phyloP scores from a whole-genome alignment of 768 basidiomycete species.

The Boletus sp. region DNA sequence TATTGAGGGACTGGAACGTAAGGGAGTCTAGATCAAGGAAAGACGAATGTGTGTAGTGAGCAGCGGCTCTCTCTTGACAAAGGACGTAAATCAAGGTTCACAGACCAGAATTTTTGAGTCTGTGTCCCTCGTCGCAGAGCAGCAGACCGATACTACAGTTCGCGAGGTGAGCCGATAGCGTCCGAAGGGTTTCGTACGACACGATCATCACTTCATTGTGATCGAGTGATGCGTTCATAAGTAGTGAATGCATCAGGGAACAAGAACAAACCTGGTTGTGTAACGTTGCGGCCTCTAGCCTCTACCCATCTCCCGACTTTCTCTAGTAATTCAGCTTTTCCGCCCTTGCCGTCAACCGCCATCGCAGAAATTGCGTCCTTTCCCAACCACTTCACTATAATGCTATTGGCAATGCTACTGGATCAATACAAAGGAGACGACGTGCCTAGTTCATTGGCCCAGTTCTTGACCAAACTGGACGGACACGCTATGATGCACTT shows the following conservation, averaged over 20 bases:
- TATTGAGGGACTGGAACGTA: slow-evolving; percentile 81
- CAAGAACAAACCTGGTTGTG: slow-evolving; percentile 70
- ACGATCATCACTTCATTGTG: slow-evolving; percentile 87
- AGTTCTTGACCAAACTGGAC: slow-evolving; percentile 94
- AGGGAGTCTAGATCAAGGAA: slow-evolving; percentile 58
- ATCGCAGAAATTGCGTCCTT: slow-evolving; percentile 76
- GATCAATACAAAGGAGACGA: slow-evolving; percentile 6
- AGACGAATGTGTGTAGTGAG: neutral
- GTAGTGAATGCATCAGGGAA: neutral
- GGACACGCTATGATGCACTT: slow-evolving; percentile 98
- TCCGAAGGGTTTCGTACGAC: slow-evolving; percentile 93
- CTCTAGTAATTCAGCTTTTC: slow-evolving; percentile 73
- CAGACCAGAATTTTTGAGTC: slow-evolving; percentile 91
- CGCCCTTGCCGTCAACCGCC: slow-evolving; percentile 89
- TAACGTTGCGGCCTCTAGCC: slow-evolving; percentile 83
- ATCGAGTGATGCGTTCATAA: neutral
- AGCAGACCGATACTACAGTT: slow-evolving; percentile 83
- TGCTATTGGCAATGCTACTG: neutral
- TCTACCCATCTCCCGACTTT: slow-evolving; percentile 88
- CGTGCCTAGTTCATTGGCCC: slow-evolving; percentile 93
- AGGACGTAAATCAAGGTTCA: slow-evolving; percentile 3
- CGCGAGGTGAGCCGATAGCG: slow-evolving; percentile 70
- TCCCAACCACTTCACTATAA: slow-evolving; percentile 91
- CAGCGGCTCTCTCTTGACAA: neutral
- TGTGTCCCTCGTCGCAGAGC: slow-evolving; percentile 96